phyloP scores from a whole-genome alignment of 345 rosid species.

The Euphorbia tirucalli region DNA sequence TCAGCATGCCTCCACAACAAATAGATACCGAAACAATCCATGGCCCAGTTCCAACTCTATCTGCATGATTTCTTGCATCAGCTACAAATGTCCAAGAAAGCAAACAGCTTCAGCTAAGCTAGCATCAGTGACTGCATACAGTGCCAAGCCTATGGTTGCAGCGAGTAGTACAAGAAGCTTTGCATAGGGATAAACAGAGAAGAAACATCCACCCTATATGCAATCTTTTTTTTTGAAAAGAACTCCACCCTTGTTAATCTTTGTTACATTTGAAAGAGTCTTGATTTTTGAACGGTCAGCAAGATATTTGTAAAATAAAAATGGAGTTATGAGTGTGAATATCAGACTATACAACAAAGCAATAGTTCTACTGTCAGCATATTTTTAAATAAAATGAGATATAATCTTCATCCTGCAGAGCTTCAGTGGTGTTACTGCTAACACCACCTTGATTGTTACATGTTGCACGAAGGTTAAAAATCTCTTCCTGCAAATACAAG shows the following conservation, averaged over 20 bases:
- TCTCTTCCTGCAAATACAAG: conserved; percentile 63
- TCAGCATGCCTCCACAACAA: conserved; percentile 91
- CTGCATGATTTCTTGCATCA: no score
- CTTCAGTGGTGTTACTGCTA: conserved; percentile 27
- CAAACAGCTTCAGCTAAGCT: no score
- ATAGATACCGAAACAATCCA: conserved; percentile 89
- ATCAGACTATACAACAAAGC: conserved; percentile 61
- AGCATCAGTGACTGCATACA: no score
- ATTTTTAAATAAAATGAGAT: conserved; percentile 31
- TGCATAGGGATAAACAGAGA: conserved; percentile 84
- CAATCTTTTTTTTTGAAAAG: conserved; percentile 83
- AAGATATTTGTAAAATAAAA: conserved; percentile 66
- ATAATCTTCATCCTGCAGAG: conserved; percentile 32
- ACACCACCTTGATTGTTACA: conserved; percentile 38
- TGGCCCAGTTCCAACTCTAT: no score
- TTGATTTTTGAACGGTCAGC: conserved; percentile 60
- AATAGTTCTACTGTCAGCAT: conserved; percentile 51
- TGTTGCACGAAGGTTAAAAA: conserved; percentile 38
- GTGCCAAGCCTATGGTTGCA: conserved; percentile 79
- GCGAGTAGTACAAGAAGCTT: conserved; percentile 85
- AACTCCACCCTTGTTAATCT: conserved; percentile 58
- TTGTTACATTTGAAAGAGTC: conserved; percentile 44
- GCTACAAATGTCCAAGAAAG: no score
- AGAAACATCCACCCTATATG: conserved; percentile 87
- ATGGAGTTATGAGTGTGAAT: conserved; percentile 52